These are phyloP conservation scores for Claviceps purpurea DNA, from an alignment of 2,329 filamentous ascomycete genomes.

Conservation along the genomic window DNA sequence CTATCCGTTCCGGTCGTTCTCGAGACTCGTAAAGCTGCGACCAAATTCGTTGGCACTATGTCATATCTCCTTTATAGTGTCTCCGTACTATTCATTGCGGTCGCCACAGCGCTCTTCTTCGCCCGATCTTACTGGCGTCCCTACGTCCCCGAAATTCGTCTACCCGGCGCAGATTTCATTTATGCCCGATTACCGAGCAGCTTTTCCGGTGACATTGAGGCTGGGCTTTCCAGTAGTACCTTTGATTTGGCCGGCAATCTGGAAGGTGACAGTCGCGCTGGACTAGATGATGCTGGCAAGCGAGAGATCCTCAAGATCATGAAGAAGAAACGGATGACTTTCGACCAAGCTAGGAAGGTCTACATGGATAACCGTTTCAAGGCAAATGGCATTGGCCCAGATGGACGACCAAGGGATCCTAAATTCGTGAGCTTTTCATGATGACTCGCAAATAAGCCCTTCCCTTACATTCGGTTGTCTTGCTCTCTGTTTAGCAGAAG, in stretches of 20 bases:
- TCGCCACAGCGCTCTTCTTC: conserved; percentile 65
- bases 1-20: not conserved
- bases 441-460: conserved; percentile 1
- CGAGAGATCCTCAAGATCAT: conserved; percentile 77
- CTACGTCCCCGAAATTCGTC: conserved; percentile 45
- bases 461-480: not conserved
- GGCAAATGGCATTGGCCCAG: conserved; percentile 75
- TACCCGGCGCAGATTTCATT: conserved; percentile 45
- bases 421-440: conserved; percentile 82
- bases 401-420: conserved; percentile 78
- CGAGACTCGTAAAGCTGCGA: not conserved
- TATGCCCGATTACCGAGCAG: conserved; percentile 66
- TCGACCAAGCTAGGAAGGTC: conserved; percentile 79
- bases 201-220: conserved; percentile 77
- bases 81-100: conserved; percentile 55
- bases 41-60: conserved; percentile 36
- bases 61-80: conserved; percentile 68
- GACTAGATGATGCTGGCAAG: conserved; percentile 71
- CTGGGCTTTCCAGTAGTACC: conserved; percentile 66
- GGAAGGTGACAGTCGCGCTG: conserved; percentile 64
- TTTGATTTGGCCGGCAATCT: conserved; percentile 80
- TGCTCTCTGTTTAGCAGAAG: not conserved
- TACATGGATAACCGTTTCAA: conserved; percentile 79
- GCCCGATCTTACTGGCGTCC: conserved; percentile 68
- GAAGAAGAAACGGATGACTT: conserved; percentile 68